Evolutionary conservation across 345 rosid species (phyloP).

Genomic region (Aegle marmelos): DNA sequence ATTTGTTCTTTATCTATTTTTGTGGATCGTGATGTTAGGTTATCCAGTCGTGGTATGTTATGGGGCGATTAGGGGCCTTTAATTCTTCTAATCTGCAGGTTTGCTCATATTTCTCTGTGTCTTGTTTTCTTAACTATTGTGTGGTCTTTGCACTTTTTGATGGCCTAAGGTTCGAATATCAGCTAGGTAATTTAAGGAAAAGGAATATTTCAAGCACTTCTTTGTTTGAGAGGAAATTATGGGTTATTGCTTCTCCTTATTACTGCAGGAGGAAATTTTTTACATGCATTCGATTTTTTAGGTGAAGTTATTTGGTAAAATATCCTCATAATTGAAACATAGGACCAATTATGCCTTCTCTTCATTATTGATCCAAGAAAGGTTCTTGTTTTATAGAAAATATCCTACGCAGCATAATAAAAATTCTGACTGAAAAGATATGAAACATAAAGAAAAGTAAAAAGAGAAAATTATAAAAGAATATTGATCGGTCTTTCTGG

Average conservation of each 20-base stretch:
- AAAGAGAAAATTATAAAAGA: not conserved
- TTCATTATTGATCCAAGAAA: not conserved
- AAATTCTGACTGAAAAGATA: not conserved
- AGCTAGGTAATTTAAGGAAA: too few species aligned
- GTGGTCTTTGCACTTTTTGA: not conserved
- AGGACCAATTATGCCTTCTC: not conserved
- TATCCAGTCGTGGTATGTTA: conserved; percentile 90
- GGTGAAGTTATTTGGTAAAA: not conserved
- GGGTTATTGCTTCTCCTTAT: not conserved
- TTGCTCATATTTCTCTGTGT: conserved; percentile 17
- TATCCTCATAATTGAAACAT: not conserved
- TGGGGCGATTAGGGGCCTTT: conserved; percentile 94
- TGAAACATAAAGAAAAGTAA: not conserved
- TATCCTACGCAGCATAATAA: too few species aligned
- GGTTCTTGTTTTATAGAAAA: not conserved
- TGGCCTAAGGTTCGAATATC: not conserved
- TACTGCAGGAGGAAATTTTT: not conserved
- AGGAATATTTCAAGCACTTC: not conserved
- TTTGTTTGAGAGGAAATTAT: not conserved
- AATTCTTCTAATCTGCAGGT: conserved; percentile 95
- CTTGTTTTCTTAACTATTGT: not conserved
- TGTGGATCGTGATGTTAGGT: conserved; percentile 35
- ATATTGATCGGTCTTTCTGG: not conserved
- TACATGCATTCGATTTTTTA: not conserved
- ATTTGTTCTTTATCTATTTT: not conserved